Base-by-base conservation (phyloP, 345 rosid genomes). In the Firmiana major region DNA sequence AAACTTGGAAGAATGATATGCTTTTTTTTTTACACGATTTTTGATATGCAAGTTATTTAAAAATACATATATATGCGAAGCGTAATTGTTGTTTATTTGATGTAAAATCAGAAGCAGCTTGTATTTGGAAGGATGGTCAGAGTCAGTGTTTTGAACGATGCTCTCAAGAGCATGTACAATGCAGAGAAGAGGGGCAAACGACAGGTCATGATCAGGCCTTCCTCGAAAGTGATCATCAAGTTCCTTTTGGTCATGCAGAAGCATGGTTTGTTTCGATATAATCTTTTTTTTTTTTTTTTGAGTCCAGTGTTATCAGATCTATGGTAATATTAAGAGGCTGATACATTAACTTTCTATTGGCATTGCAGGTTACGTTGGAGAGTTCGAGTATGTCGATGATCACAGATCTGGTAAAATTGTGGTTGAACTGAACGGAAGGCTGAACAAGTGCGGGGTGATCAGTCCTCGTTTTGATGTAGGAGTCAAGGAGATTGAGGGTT, bases 391-490 rank as follows among this genome's bases (percentile, higher is more conserved):
- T 73, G 93, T 91, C 12, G 97, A 91, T 81, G 97, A 91, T 75
- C 97, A 90, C 84, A 88, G 97, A 86, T 19, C 97, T 72, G 97
- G 97, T 15, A 91, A 91, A 76, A 90, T 91, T 3, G 97, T 90
- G 36, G 97, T 91, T 43, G 97, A 91, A 76, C 78, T 91, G 54
- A 91, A 91, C 68, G 97, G 94, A 63, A 84, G 94, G 76, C 79
- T 91, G 63, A 91, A 90, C 86, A 91, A 91, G 78, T 91, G 97
- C 78, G 97, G 97, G 3, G 97, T 91, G 15, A 91, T 91, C 66
- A 90, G 97, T 83, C 97, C 94, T 36, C 91, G 94, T 24, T 91
- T 91, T 24, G 97, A 91, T 85, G 81, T 91, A 8, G 92, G 97
- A 0, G 94, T 91, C 57, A 91, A 91, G 78, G 93, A 91, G 75